Base-by-base conservation (phyloP, 345 rosid genomes). In the Populus ilicifolia region DNA sequence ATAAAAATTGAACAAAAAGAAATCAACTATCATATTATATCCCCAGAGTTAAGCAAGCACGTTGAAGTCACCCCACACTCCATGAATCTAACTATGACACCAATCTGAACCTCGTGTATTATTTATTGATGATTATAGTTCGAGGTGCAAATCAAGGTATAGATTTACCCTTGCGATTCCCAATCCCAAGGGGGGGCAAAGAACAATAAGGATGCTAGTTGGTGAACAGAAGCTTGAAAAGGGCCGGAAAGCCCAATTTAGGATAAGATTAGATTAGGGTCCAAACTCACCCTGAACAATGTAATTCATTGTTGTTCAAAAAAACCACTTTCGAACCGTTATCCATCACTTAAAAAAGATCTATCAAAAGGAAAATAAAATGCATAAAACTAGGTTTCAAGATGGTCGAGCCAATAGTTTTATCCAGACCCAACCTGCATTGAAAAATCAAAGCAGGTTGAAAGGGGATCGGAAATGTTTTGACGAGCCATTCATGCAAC, bases 61-160 rank as follows among this genome's bases (percentile, higher is more conserved):
- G 1, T 3, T 46, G 50, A 59, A 59, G 64, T 23, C 14, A 10
- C 23, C 64, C 29, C 64, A 59, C 64, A 23, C 16, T 59, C 50
- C 50, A n/a, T 17, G 23, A 68, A 50, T 69, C 66, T 61, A 36
- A 25, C 27, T 8, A 43, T 27, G 59, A 59, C 64, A 43, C 43
- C 61, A 46, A 65, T 46, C 72, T 46, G 33, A 44, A 74, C 66
- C 56, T 71, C 72, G 66, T 72, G 73, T 78, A 67, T 61, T 46
- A 17, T 64, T 72, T 74, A 46, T 0, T 38, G 41, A 68, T 68
- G 29, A 68, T 68, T 68, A 11, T 41, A 9, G 74, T 25, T 33
- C 25, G 41, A 9, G 50, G 52, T 77, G 23, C 54, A 21, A 29
- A 41, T 6, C 41, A 29, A 30, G 35, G 17, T 11, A 46, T 20